phyloP scores from a whole-genome alignment of 306 rosid genomes.

The Carpinus viminea region DNA sequence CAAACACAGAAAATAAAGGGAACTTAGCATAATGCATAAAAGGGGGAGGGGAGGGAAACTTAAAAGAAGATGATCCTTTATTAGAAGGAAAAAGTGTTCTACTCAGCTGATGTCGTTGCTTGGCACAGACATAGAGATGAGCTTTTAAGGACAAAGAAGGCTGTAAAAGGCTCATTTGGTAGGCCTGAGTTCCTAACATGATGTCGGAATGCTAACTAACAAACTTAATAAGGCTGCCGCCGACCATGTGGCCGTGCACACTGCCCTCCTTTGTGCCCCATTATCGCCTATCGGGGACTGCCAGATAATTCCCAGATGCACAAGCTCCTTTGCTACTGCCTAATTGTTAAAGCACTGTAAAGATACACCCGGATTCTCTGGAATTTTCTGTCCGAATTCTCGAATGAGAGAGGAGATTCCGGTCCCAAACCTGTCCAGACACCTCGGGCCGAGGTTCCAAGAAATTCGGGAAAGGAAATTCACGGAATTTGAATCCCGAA shows the following conservation, averaged over 20 bases:
- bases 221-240: background rate
- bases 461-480: no score
- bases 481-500: no score
- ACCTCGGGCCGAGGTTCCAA: no score
- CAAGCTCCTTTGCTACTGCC: background rate
- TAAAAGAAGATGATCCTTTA: background rate
- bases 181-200: slow-evolving; percentile 12
- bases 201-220: slow-evolving; percentile 21
- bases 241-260: slow-evolving; percentile 11
- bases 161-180: slow-evolving; percentile 19
- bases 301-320: slow-evolving; percentile 14
- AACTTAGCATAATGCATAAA: no score
- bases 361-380: no score
- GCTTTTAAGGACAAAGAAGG: slow-evolving; percentile 11
- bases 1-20: background rate
- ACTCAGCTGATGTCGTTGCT: background rate
- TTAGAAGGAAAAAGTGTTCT: background rate
- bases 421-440: no score
- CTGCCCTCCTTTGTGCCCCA: slow-evolving; percentile 1
- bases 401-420: no score
- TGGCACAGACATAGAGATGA: slow-evolving; percentile 8
- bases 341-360: no score
- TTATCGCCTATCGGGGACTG: background rate
- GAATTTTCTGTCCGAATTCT: no score
- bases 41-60: background rate